phyloP scores from a whole-genome alignment of 345 rosid species.

The Syzygium oleosum region DNA sequence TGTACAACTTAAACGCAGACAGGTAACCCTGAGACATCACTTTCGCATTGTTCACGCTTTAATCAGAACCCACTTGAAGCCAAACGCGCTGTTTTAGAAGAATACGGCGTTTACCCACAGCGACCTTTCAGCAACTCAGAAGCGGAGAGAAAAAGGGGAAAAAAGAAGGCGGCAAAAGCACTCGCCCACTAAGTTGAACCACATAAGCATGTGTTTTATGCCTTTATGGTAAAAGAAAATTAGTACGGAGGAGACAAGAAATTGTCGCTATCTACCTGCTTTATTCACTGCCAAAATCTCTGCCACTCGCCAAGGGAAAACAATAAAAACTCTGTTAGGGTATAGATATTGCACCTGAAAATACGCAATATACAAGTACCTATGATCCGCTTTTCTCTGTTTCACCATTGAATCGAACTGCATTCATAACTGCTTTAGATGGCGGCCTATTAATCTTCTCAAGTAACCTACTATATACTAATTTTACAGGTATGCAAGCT shows the following conservation, averaged over 20 bases:
- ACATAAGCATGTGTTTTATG: not conserved
- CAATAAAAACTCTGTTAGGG: not conserved
- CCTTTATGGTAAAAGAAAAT: not conserved
- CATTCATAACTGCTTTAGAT: slow-evolving; percentile 45
- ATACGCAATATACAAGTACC: not conserved
- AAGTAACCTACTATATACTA: slow-evolving; percentile 92
- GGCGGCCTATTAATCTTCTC: slow-evolving; percentile 99
- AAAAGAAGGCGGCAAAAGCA: not conserved
- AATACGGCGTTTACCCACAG: not conserved
- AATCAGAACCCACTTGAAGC: not conserved
- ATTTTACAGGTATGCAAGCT: slow-evolving; percentile 92
- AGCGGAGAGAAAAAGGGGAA: no score
- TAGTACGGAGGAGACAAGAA: not conserved
- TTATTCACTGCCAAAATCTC: not conserved
- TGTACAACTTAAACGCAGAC: not conserved
- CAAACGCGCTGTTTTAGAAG: not conserved
- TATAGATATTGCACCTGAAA: not conserved
- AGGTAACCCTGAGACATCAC: not conserved
- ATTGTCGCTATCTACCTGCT: not conserved
- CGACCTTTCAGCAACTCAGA: not conserved
- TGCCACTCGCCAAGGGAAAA: not conserved
- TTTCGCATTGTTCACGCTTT: not conserved
- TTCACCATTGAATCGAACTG: slow-evolving; percentile 23
- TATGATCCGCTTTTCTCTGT: slow-evolving; percentile 30
- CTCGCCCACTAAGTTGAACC: not conserved